Evolutionary conservation across 192 early-diverging fungal genomes (phyloP), one percentile per base, ranked within the genome.

Genomic region (Pilaira anomala): DNA sequence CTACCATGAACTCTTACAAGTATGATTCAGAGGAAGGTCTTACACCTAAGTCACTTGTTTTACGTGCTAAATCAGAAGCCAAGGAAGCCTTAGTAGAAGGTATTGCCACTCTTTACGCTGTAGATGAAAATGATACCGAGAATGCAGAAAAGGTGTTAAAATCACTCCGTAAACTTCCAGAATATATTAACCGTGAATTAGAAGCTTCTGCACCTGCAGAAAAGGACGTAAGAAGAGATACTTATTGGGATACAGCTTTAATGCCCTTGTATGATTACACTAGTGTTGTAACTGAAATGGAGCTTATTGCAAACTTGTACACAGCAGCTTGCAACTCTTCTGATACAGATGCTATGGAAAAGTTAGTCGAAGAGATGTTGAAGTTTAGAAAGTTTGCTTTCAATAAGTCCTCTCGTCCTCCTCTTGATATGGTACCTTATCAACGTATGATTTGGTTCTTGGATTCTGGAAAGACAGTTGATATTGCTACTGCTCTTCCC

Each of bases 11-110:
- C 33, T 22, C 61, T 0, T 69, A 61, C 26, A 51, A 56, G 13
- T 59, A 42, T 62, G 51, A 45, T 53, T 36, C 60, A 51, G 67
- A 61, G 14, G 25, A 69, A 22, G 19, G 46, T 22, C 29, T 56
- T n/a, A 22, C 12, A 21, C 22, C 48, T 18, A 48, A 56, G n/a
- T 59, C 65, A 39, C 59, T 58, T 16, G 62, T 67, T 12, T 58
- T 73, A 22, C 50, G 26, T 52, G 42, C 61, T 12, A 57, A 61
- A 44, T 33, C 40, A 1, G 84, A 87, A 29, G 67, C 85, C 28
- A 89, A 87, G 75, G 66, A 71, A n/a, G 81, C 81, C 8, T 57
- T 91, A 21, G 65, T 88, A 9, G 89, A 91, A 55, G 87, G 81
- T 6, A 75, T 86, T 36, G 79, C 86, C 13, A 88, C 89, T 0